Base-by-base conservation (phyloP, 805 yeast species). In the Spathaspora passalidarum region DNA sequence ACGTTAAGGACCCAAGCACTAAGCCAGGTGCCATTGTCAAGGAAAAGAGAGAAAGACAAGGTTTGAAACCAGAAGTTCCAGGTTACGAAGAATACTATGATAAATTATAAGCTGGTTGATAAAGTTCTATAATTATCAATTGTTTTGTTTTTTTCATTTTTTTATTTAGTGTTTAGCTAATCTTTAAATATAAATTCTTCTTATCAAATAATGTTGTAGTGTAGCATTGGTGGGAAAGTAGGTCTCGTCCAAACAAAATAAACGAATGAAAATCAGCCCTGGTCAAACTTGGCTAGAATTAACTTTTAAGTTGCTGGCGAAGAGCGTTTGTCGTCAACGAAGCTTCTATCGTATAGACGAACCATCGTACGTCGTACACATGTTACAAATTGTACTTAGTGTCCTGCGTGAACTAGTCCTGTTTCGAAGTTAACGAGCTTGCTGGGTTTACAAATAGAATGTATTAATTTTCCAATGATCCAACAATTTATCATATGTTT, bases 51-150 rank as follows among this genome's bases (percentile, higher is more conserved):
- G 87, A 85, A 84, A 86, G 97, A 79, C 88, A 86, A 73, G 98
- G 98, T 82, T 73, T 88, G 83, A 92, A 92, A 88, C 92, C 88
- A 67, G 85, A 73, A 65, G 97, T 92, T 76, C 98, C 98, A 80
- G 96, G 95, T 75, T 94, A 92, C 88, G 96, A 89, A 81, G 97
- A 94, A 81, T 94, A 89, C 87, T 91, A 91, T 79, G 95, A 86
- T 77, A 86, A 86, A 77, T 84, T 86, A 77, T 86, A 84, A 63
- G 69, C 61, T 46, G 4, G 38, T 35, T 35, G 17, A 36, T 3
- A 17, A 36, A 36, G 34, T 6, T 29, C 14, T n/a, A n/a, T 32
- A 17, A 13, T 7, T 20, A 36, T 7, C 23, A 36, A 36, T 18
- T 36, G 14, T 18, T 20, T 32, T 36, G 13, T n/a, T 20, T n/a